phyloP scores from a whole-genome alignment of 495 filamentous ascomycete genomes.

The Tricharina praecox region DNA sequence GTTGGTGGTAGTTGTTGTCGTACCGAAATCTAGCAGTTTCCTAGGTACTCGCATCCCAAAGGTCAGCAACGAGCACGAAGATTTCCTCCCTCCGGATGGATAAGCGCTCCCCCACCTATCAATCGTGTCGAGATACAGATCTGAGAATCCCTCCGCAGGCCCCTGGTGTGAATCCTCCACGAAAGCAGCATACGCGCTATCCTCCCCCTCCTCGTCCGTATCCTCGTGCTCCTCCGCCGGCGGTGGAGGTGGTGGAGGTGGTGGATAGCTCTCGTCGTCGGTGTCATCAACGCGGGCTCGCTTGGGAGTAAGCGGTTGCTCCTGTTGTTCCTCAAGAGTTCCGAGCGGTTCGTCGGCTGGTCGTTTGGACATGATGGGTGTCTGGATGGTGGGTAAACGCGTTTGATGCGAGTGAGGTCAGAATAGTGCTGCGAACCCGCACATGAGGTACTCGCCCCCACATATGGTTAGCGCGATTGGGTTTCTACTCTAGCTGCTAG shows the following conservation, averaged over 20 bases:
- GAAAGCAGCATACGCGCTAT: conserved; percentile 32
- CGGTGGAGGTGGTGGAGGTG: conserved; percentile 24
- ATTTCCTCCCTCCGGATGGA: not conserved
- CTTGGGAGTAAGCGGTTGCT: conserved; percentile 15
- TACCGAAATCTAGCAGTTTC: conserved; percentile 2
- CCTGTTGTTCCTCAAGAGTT: not conserved
- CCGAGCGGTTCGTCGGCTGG: conserved; percentile 2
- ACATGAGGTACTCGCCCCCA: too few relatives aligned
- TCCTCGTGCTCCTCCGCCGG: conserved; percentile 29
- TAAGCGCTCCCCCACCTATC: conserved; percentile 40
- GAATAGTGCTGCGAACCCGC: too few relatives aligned
- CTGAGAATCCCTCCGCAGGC: conserved; percentile 75
- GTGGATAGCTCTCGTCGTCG: conserved; percentile 16
- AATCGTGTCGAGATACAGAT: conserved; percentile 96
- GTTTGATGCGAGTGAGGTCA: not conserved
- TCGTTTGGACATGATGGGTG: conserved; percentile 8
- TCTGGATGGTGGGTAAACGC: conserved; percentile 3
- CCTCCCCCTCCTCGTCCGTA: conserved; percentile 31
- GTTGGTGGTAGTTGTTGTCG: not conserved
- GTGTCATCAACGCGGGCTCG: conserved; percentile 21
- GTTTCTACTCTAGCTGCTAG: too few relatives aligned
- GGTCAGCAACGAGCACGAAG: not conserved
- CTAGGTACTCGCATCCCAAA: not conserved
- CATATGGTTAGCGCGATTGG: too few relatives aligned
- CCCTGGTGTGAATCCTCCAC: conserved; percentile 42